phyloP scores from a whole-genome alignment of 2,329 filamentous ascomycete genomes.

The Byssochlamys sp. region DNA sequence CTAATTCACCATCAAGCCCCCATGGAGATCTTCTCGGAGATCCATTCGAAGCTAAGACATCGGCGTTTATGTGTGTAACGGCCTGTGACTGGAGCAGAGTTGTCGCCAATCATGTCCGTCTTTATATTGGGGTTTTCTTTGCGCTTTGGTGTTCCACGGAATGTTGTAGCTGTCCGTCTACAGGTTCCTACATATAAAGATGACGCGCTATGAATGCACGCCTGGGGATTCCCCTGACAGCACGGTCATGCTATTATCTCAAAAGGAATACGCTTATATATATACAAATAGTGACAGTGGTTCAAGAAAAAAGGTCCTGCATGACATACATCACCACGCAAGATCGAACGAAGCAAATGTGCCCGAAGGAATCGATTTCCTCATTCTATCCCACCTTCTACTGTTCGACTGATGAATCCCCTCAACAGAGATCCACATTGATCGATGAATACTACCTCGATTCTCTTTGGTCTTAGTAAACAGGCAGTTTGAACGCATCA shows the following conservation, averaged over 20 bases:
- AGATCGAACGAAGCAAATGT: background rate
- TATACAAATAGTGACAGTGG: background rate
- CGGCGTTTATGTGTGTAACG: background rate
- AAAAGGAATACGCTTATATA: background rate
- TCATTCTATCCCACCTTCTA: background rate
- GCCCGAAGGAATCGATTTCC: background rate
- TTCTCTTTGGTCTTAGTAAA: constrained; percentile 19
- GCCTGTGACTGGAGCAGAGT: background rate
- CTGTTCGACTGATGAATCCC: background rate
- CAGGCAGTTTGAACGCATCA: constrained; percentile 30
- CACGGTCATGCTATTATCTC: background rate
- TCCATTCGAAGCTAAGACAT: background rate
- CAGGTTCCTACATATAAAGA: no score
- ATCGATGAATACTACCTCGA: background rate
- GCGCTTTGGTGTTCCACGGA: no score
- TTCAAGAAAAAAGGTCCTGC: background rate
- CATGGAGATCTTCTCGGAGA: background rate
- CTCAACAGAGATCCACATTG: no score
- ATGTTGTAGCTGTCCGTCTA: no score
- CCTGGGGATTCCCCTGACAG: no score
- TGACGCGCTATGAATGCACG: no score
- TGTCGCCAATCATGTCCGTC: background rate
- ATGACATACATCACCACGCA: background rate
- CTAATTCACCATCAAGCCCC: background rate
- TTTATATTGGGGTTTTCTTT: no score